Percentiles rank a stretch among this genome's conserved stretches.
These are phyloP conservation scores for Apiospora pterosperma DNA, from an alignment of 2,329 filamentous ascomycete species.

Conservation along the genomic window DNA sequence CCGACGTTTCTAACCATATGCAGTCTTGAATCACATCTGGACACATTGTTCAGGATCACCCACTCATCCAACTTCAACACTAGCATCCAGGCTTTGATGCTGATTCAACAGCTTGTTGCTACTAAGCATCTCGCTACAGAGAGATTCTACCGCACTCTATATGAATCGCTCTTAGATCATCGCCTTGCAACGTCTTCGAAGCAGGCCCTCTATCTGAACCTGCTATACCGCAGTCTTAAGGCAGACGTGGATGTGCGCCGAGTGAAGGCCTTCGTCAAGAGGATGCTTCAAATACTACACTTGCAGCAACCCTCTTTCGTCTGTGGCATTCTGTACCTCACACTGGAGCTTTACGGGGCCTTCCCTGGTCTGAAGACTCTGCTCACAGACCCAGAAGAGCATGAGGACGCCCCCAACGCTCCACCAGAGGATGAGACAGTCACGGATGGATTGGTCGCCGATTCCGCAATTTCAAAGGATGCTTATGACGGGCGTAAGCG, in stretches of 20 bases:
- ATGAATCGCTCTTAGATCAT: conserved; percentile 90
- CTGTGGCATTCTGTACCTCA: conserved; percentile 86
- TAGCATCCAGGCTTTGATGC: conserved; percentile 87
- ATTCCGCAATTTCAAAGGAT: conserved; percentile 22
- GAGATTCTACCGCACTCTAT: conserved; percentile 90
- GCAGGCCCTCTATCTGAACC: conserved; percentile 90
- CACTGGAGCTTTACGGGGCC: conserved; percentile 73
- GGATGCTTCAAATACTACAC: conserved; percentile 81
- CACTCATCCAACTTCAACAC: conserved; percentile 99
- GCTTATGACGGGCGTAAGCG: conserved; percentile 86
- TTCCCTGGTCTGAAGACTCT: conserved; percentile 80
- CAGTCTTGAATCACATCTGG: conserved; percentile 81
- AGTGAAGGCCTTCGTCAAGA: conserved; percentile 94
- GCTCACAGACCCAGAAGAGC: conserved; percentile 76
- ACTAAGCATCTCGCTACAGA: conserved; percentile 80
- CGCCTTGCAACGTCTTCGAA: conserved; percentile 88
- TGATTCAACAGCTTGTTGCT: conserved; percentile 88
- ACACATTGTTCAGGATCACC: conserved; percentile 92
- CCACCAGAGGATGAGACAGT: conserved; percentile 23
- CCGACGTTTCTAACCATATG: conserved; percentile 17
- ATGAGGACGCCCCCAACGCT: conserved; percentile 61
- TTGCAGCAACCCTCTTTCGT: conserved; percentile 91
- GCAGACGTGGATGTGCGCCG: conserved; percentile 85
- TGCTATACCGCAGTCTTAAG: conserved; percentile 85
- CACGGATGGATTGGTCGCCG: conserved; percentile 19